A percentile compares a stretch with the other conserved stretches of the same genome.
Evolutionary conservation across 129 eudicot species (phyloP).

Genomic region (Pulicaria dysenterica): DNA sequence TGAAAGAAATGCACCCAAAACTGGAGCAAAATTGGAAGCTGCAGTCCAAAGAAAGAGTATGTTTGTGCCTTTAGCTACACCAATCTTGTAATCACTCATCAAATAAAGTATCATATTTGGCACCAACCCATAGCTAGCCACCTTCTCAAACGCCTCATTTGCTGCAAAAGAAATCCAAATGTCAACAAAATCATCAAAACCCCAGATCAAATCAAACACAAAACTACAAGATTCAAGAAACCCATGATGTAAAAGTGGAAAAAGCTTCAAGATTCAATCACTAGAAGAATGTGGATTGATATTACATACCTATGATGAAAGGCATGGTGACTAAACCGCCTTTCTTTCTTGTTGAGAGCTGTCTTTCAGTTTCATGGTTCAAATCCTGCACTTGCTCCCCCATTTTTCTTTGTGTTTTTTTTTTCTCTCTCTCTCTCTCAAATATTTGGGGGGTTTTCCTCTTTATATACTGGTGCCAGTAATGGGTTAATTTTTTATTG

Average conservation of each 20-base stretch:
- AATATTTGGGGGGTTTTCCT: conserved; percentile 25
- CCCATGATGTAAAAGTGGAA: conserved; percentile 12
- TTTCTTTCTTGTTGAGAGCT: conserved; percentile 43
- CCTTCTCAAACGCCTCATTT: conserved; percentile 92
- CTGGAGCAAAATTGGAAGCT: conserved; percentile 80
- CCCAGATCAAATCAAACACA: conserved; percentile 15
- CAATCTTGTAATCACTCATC: conserved; percentile 71
- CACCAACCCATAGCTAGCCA: conserved; percentile 79
- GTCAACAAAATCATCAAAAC: background rate
- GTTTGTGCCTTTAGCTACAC: conserved; percentile 64
- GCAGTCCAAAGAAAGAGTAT: conserved; percentile 71
- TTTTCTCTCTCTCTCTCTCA: conserved; percentile 24
- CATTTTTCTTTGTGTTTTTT: conserved; percentile 23
- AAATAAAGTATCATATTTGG: conserved; percentile 84
- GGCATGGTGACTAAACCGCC: conserved; percentile 92
- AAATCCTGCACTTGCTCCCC: conserved; percentile 37
- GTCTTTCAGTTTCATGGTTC: conserved; percentile 35
- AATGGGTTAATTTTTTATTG: conserved; percentile 25
- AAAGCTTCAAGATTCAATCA: background rate
- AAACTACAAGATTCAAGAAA: conserved; percentile 19
- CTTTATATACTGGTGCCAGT: conserved; percentile 41
- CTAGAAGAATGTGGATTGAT: background rate
- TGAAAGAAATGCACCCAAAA: conserved; percentile 77
- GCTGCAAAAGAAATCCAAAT: conserved; percentile 39
- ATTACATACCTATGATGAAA: conserved; percentile 73